Conservation (phyloP, 495 filamentous ascomycete genomes). For the Penicillium bovifimosum region DNA sequence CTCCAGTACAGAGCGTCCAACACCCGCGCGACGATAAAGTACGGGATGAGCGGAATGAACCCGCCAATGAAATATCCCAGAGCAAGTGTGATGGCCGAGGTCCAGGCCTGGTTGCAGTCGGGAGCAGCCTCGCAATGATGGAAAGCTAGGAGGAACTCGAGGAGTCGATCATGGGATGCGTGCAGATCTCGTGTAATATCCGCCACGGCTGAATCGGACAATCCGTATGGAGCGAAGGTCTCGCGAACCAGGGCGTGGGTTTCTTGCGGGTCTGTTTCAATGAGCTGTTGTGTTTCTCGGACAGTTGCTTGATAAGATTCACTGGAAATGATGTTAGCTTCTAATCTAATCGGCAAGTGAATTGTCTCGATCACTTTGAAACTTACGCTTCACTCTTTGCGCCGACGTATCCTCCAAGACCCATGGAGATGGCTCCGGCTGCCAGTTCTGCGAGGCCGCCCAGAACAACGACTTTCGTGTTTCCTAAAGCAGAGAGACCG, state of each 20-base stretch:
- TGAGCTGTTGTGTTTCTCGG: constrained; percentile 37
- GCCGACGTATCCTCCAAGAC: constrained; percentile 55
- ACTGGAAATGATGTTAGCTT: constrained; percentile 17
- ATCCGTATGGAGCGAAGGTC: constrained; percentile 47
- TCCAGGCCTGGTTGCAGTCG: constrained; percentile 50
- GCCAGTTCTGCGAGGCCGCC: constrained; percentile 52
- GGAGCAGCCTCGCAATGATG: constrained; percentile 48
- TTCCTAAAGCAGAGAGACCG: constrained; percentile 48
- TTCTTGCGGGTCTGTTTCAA: constrained; percentile 34
- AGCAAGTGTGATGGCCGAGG: constrained; percentile 57
- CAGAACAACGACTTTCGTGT: constrained; percentile 49
- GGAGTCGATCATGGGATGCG: constrained; percentile 38
- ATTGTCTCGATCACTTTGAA: neutral
- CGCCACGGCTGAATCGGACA: constrained; percentile 37
- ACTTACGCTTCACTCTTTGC: constrained; percentile 64
- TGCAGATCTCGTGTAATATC: constrained; percentile 45
- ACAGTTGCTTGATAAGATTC: constrained; percentile 47
- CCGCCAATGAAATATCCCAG: constrained; percentile 70
- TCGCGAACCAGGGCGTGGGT: constrained; percentile 40
- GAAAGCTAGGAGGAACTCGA: constrained; percentile 55
- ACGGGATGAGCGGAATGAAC: constrained; percentile 65
- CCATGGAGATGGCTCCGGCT: constrained; percentile 54
- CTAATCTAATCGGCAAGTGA: constrained; percentile 3
- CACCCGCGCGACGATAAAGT: constrained; percentile 58
- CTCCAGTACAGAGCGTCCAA: constrained; percentile 59